Evolutionary conservation across 306 rosid species (phyloP), one percentile per base, ranked within the genome.

Genomic region (Quercus agrifolia): DNA sequence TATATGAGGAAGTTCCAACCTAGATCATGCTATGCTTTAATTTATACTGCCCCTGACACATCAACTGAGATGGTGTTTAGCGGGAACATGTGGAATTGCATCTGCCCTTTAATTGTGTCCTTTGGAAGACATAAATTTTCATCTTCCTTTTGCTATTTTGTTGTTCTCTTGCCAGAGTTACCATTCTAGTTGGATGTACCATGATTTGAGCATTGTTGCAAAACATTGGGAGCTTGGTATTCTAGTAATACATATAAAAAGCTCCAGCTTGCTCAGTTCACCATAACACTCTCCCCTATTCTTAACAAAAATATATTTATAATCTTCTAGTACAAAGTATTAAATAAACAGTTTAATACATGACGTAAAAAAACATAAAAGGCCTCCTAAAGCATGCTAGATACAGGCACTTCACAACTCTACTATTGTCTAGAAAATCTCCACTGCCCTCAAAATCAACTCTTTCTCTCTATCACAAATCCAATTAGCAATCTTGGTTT

Each of bases 391-490:
- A 63, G 81, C 20, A 74, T 38, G 49, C 77, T 79, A 59, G 18
- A 71, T 54, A 63, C 56, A 77, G 51, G 52, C 15, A 41, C 78
- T 77, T 83, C 73, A 85, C 83, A 61, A n/a, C n/a, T 84, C 84
- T 81, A n/a, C 81, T 52, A 19, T 57, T 30, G 71, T 86, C 83
- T 83, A 58, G 88, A 9, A 88, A 78, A 18, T 74, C 83, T 89
- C 71, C 79, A 31, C 71, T 86, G 81, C 18, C 10, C 67, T 2
- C 67, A 64, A 3, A 33, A 11, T 28, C 13, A 15, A 49, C 62
- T 75, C 71, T 74, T 38, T 25, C 52, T 75, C 78, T 74, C 80
- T 55, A 61, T 75, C 49, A 72, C 75, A 5, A 64, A 46, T 35
- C 38, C 27, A 28, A 58, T 3, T 9, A 58, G 13, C 44, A 57